Evolutionary conservation across 2,329 filamentous ascomycete species (phyloP).

Genomic region (Nemania sp.): DNA sequence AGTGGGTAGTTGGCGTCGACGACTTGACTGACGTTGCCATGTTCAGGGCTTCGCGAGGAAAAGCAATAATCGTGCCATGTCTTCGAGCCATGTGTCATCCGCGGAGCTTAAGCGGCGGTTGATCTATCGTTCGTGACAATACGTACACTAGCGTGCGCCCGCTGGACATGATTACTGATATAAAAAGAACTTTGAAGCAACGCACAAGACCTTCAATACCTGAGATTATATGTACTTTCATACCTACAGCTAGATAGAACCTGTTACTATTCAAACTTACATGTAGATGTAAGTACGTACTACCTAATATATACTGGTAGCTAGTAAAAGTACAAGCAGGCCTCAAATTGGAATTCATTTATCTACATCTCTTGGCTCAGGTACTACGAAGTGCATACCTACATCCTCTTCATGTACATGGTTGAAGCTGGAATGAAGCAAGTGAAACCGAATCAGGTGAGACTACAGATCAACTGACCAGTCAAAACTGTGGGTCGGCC

Average conservation of each 20-base stretch:
- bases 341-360: too few species aligned
- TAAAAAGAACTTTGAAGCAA: background rate
- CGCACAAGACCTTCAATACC: too few species aligned
- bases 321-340: too few species aligned
- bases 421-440: conserved; percentile 1
- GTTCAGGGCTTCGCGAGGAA: conserved; percentile 9
- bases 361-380: too few species aligned
- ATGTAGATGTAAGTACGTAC: background rate
- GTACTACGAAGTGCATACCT: too few species aligned
- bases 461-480: too few species aligned
- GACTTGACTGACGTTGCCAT: background rate
- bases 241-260: background rate
- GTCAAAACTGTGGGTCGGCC: too few species aligned
- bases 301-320: background rate
- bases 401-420: background rate
- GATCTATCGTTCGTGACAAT: background rate
- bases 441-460: conserved; percentile 20
- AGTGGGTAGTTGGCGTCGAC: conserved; percentile 2
- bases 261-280: background rate
- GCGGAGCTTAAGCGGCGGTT: conserved; percentile 7
- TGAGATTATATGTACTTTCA: too few species aligned
- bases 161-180: background rate
- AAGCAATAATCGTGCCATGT: conserved; percentile 25
- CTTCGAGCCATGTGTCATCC: conserved; percentile 12
- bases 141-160: too few species aligned